Conservation (phyloP, 345 rosid genomes). For the Citrus trifoliata region DNA sequence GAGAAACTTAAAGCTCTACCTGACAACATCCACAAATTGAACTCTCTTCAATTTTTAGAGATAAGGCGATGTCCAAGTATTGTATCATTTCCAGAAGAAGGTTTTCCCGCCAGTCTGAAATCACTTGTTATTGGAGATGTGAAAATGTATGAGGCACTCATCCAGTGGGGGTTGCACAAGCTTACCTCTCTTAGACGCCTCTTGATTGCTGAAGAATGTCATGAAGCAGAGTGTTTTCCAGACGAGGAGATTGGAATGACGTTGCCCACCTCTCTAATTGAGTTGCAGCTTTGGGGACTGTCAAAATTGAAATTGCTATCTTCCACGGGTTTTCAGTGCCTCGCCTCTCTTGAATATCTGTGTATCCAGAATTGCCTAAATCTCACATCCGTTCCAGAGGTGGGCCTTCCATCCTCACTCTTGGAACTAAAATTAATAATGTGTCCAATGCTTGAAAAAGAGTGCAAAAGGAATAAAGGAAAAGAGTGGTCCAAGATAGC, state of each 20-base stretch:
- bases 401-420: background rate
- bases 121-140: background rate
- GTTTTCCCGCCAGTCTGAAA: background rate
- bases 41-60: background rate
- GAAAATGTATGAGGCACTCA: background rate
- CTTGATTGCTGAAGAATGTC: background rate
- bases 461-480: background rate
- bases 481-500: background rate
- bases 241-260: background rate
- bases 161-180: slow-evolving; percentile 3
- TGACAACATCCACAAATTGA: background rate
- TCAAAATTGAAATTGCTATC: background rate
- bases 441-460: background rate
- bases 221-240: too few species aligned
- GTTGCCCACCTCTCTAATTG: background rate
- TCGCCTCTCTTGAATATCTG: background rate
- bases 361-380: background rate
- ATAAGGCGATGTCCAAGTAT: background rate
- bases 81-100: background rate
- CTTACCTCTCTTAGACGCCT: too few species aligned
- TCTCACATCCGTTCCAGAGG: background rate
- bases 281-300: background rate
- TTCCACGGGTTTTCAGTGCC: background rate
- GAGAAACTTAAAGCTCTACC: background rate
- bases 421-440: background rate